Conservation (phyloP, 1,139 yeast species). For the Saccharomyces hybrid region DNA sequence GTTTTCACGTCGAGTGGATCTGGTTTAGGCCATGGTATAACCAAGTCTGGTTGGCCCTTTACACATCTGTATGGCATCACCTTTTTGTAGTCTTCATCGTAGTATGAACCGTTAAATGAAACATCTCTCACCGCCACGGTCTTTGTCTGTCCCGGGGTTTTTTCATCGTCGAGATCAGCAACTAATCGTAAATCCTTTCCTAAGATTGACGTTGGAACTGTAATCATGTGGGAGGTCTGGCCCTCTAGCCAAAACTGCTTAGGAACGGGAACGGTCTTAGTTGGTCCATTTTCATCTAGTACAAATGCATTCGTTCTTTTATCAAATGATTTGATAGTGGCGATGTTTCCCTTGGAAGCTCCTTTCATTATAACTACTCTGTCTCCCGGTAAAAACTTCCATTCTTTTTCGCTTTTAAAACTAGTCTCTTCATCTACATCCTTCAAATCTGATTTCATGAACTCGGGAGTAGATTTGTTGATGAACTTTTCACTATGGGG, state of each 20-base stretch:
- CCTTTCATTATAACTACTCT: conserved; percentile 63
- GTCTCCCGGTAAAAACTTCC: conserved; percentile 55
- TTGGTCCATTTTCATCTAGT: conserved; percentile 51
- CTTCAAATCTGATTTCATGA: conserved; percentile 30
- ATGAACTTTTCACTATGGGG: conserved; percentile 23
- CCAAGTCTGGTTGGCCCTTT: conserved; percentile 52
- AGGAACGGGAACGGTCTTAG: conserved; percentile 51
- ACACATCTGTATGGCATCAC: conserved; percentile 76
- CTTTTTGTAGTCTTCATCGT: conserved; percentile 64
- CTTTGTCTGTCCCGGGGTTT: conserved; percentile 34
- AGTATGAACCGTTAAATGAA: conserved; percentile 57
- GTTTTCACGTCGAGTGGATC: conserved; percentile 52
- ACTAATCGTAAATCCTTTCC: conserved; percentile 66
- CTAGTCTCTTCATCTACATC: conserved; percentile 35
- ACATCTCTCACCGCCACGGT: conserved; percentile 76
- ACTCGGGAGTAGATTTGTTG: conserved; percentile 30
- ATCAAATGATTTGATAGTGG: conserved; percentile 45
- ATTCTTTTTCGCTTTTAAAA: conserved; percentile 36
- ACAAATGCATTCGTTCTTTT: conserved; percentile 45
- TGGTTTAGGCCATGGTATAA: conserved; percentile 90
- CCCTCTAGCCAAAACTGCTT: conserved; percentile 66
- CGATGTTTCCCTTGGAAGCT: conserved; percentile 60
- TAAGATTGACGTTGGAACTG: conserved; percentile 50
- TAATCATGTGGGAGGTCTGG: conserved; percentile 60
- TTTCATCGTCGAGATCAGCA: conserved; percentile 61